phyloP scores from a whole-genome alignment of 2,329 filamentous ascomycete genomes.

The Phaeoacremonium minimum region DNA sequence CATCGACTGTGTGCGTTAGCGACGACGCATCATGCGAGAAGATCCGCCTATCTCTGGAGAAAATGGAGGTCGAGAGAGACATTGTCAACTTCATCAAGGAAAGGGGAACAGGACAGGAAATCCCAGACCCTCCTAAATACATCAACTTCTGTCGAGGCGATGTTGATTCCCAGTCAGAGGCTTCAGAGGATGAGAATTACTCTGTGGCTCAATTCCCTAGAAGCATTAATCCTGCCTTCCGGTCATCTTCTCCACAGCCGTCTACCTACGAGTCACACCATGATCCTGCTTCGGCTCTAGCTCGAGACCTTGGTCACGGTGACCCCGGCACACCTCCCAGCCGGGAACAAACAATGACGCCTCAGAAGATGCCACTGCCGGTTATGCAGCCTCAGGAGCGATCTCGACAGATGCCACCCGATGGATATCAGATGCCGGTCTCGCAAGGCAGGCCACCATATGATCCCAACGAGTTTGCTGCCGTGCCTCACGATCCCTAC shows the following conservation, averaged over 20 bases:
- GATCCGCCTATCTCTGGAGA: constrained; percentile 86
- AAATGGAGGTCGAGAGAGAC: constrained; percentile 95
- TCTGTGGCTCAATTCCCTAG: constrained; percentile 94
- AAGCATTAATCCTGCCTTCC: constrained; percentile 91
- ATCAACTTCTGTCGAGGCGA: constrained; percentile 98
- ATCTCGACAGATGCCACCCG: constrained; percentile 11
- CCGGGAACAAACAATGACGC: constrained; percentile 46
- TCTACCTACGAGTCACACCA: constrained; percentile 91
- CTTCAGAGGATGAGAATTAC: constrained; percentile 82
- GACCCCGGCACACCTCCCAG: constrained; percentile 39
- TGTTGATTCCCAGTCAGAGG: constrained; percentile 75
- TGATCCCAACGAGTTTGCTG: constrained; percentile 56
- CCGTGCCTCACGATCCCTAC: constrained; percentile 87
- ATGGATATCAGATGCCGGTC: constrained; percentile 9
- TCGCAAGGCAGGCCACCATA: constrained; percentile 21
- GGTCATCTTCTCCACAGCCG: constrained; percentile 92
- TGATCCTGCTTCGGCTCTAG: constrained; percentile 72
- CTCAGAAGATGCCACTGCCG: constrained; percentile 39
- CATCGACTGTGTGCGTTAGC: constrained; percentile 95
- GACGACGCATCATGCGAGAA: constrained; percentile 97
- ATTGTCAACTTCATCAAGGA: constrained; percentile 86
- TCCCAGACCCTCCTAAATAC: constrained; percentile 93
- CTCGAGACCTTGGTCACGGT: constrained; percentile 62
- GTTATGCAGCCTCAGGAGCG: constrained; percentile 12
- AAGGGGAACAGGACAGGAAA: constrained; percentile 89